Percentiles rank a stretch among this genome's conserved stretches.
These are phyloP conservation scores for Cercophora sp. DNA, from an alignment of 495 filamentous ascomycete genomes.

Conservation along the genomic window DNA sequence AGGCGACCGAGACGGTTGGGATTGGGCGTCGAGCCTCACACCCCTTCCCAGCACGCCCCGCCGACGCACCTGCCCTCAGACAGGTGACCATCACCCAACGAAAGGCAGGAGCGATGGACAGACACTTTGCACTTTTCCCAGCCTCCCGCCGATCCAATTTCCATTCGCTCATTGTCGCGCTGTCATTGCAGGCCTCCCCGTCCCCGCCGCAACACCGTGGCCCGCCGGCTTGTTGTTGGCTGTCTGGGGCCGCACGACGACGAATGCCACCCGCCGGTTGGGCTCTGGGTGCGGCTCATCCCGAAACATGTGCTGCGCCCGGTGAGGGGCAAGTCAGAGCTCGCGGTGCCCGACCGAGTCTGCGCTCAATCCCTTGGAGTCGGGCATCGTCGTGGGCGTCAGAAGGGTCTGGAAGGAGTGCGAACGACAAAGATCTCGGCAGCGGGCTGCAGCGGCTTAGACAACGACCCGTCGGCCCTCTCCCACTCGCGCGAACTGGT, in stretches of 20 bases:
- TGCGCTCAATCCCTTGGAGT: slow-evolving; percentile 1
- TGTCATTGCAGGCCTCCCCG: slow-evolving; percentile 13
- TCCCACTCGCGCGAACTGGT: no score
- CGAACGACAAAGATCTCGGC: no score
- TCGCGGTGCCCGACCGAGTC: background rate
- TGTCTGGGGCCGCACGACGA: background rate
- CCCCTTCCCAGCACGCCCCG: background rate
- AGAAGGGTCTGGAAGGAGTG: background rate
- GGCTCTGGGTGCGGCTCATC: slow-evolving; percentile 6
- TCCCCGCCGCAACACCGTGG: background rate
- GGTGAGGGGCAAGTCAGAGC: slow-evolving; percentile 15
- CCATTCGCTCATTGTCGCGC: background rate
- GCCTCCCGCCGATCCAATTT: slow-evolving; percentile 3
- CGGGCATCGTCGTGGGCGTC: slow-evolving; percentile 2
- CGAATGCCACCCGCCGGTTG: background rate
- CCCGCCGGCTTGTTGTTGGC: background rate
- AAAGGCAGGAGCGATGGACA: background rate
- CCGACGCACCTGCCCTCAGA: no score
- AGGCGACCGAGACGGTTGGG: no score
- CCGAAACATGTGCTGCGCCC: background rate
- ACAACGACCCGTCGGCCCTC: no score
- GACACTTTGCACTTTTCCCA: background rate
- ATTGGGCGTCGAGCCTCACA: slow-evolving; percentile 16
- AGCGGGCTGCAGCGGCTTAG: no score
- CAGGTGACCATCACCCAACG: slow-evolving; percentile 3